phyloP scores from a whole-genome alignment of 2,329 filamentous ascomycete genomes.

The Penicillium concentricum region DNA sequence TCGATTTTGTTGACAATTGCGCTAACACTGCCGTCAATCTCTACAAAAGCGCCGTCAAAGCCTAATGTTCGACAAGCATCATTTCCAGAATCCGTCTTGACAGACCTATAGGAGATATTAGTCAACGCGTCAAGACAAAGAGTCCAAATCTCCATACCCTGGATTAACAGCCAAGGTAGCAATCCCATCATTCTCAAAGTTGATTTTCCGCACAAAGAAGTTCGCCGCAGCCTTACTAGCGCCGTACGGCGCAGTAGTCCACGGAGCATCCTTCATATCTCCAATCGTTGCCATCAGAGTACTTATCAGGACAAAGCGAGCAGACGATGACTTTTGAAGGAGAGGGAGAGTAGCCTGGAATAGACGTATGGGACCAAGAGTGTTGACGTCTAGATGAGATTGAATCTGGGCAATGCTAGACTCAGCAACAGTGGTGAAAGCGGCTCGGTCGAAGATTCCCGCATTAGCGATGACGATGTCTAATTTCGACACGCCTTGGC shows the following conservation, averaged over 20 bases:
- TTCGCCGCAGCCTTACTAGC: neutral
- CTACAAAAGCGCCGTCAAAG: neutral
- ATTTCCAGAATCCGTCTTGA: neutral
- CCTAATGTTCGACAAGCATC: neutral
- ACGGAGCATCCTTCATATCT: neutral
- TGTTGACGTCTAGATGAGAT: neutral
- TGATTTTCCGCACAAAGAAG: neutral
- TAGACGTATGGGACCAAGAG: neutral
- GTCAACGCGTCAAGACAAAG: neutral
- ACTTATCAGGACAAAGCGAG: neutral
- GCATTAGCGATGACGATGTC: neutral
- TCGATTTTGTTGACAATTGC: neutral
- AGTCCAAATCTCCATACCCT: neutral
- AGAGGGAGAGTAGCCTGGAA: constrained; percentile 1
- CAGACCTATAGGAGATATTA: neutral
- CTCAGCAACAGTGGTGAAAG: neutral
- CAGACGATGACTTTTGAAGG: neutral
- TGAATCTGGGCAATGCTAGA: neutral
- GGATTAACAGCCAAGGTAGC: neutral
- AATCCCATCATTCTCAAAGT: neutral
- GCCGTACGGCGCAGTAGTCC: neutral
- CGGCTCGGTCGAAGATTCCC: neutral
- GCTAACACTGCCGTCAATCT: neutral
- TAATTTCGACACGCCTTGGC: neutral
- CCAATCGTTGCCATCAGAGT: neutral